phyloP scores from a whole-genome alignment of 2,329 filamentous ascomycete genomes.

The Monosporascus sp. region DNA sequence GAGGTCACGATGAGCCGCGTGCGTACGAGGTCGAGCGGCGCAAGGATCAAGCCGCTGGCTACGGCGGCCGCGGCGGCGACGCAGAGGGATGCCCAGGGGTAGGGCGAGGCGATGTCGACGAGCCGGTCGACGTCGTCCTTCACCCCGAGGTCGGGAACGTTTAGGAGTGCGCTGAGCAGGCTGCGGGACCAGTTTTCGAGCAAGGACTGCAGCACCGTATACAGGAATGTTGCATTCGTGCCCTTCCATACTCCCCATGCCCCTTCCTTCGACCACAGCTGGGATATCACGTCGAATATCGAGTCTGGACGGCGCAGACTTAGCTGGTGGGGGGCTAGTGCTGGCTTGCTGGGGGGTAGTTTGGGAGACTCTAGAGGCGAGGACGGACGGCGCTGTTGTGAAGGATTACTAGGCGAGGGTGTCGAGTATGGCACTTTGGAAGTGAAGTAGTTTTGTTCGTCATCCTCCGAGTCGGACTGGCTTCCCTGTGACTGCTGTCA shows the following conservation, averaged over 20 bases:
- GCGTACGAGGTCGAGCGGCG: conserved; percentile 84
- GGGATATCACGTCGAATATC: conserved; percentile 77
- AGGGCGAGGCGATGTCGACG: conserved; percentile 67
- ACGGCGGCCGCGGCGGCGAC: conserved; percentile 62
- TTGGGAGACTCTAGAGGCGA: conserved; percentile 28
- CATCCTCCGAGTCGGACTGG: conserved; percentile 65
- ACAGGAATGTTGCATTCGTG: conserved; percentile 88
- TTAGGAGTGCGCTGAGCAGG: conserved; percentile 83
- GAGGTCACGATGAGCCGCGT: conserved; percentile 85
- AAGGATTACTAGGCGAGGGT: conserved; percentile 41
- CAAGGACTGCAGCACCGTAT: conserved; percentile 78
- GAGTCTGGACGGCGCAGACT: conserved; percentile 71
- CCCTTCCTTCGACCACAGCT: conserved; percentile 85
- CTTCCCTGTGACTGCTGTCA: conserved; percentile 10
- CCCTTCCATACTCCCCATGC: conserved; percentile 93
- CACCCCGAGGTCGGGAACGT: conserved; percentile 77
- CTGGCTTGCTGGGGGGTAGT: conserved; percentile 27
- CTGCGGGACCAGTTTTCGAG: conserved; percentile 90
- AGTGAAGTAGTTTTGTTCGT: conserved; percentile 82
- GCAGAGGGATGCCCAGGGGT: conserved; percentile 73
- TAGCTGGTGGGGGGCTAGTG: conserved; percentile 54
- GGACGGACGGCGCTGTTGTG: conserved; percentile 26
- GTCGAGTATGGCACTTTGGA: conserved; percentile 50
- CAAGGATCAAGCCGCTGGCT: conserved; percentile 72
- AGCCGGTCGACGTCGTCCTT: conserved; percentile 74